These are phyloP conservation scores for Chlamydomonas asymmetrica DNA, from an alignment of 139 green algal species.

Conservation along the genomic window DNA sequence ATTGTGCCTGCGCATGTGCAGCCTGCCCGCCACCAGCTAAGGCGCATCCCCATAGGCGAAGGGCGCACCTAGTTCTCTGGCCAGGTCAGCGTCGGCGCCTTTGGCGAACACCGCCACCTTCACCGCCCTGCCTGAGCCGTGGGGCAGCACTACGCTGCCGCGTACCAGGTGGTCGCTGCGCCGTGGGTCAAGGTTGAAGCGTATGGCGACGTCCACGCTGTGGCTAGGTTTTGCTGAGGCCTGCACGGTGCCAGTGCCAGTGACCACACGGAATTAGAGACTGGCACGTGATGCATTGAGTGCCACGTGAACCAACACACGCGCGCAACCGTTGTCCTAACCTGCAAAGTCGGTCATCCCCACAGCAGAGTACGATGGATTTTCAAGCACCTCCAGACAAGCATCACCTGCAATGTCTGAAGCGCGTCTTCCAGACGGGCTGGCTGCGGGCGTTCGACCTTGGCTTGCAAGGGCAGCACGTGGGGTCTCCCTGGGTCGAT, in stretches of 20 bases:
- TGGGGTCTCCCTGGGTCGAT: constrained; percentile 6
- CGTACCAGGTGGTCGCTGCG: constrained; percentile 68
- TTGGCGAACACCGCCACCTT: constrained; percentile 87
- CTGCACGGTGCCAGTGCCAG: too few relatives aligned
- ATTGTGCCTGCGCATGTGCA: too few relatives aligned
- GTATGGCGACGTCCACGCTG: constrained; percentile 7
- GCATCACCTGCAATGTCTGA: neutral
- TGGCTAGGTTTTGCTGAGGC: neutral
- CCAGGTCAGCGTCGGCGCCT: constrained; percentile 61
- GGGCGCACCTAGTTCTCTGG: constrained; percentile 25
- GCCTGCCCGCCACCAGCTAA: too few relatives aligned
- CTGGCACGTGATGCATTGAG: too few relatives aligned
- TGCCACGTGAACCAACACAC: neutral
- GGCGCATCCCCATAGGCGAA: too few relatives aligned
- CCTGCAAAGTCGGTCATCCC: neutral
- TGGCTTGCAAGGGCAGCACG: neutral
- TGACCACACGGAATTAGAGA: neutral
- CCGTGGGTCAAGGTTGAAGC: constrained; percentile 11
- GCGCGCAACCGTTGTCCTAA: neutral
- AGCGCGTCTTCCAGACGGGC: neutral
- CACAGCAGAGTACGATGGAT: neutral
- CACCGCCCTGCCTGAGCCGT: constrained; percentile 73
- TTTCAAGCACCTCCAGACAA: neutral
- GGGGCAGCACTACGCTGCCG: constrained; percentile 70
- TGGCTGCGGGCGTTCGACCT: neutral